Evolutionary conservation across 2,329 filamentous ascomycete genomes (phyloP), one percentile per base, ranked within the genome.

Genomic region (Karstenula rhodostoma): DNA sequence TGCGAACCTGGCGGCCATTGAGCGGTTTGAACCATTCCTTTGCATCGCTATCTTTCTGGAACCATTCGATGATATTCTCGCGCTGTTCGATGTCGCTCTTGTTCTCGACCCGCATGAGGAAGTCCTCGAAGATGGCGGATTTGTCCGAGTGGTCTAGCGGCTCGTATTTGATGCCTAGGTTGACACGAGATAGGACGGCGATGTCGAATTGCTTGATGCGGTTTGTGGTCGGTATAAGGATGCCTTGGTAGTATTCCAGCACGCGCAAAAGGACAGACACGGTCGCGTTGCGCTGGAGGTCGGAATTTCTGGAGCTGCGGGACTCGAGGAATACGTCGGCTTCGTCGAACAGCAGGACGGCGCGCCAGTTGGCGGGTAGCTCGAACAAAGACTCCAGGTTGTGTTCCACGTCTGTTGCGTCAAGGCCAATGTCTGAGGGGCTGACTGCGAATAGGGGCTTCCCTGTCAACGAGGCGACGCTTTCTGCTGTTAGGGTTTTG

Each of bases 291-390:
- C 48, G 29, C 4, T n/a, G 22, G 17, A 37, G 48, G 13, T 50
- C 48, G 1, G 48, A 50, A 3, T 25, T 49, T 10, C 54, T 10
- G 69, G 65, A 0, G 74, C 71, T 57, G 19, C 67, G 53, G 13
- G 56, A 49, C 44, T 69, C 66, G 8, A 69, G 55, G 54, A 65
- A 69, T 4, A 70, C 62, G 29, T 83, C 80, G 10, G 79, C 82
- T 63, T 85, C 82, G 67, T 84, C 83, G 4, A 61, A 32, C 0
- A 85, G 76, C 0, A 84, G 69, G 8, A 85, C 76, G 10, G 81
- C 81, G n/a, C 80, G 79, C 83, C 82, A 85, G 47, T 76, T 77
- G 0, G 77, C 77, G 56, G 77, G 75, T 71, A 84, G 80, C 27
- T 79, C 75, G 7, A 84, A 70, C 15, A 84, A 76, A n/a, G 75